These are phyloP conservation scores for Amylostereum areolatum DNA, from an alignment of 1,284 basidiomycete genomes.

Conservation along the genomic window DNA sequence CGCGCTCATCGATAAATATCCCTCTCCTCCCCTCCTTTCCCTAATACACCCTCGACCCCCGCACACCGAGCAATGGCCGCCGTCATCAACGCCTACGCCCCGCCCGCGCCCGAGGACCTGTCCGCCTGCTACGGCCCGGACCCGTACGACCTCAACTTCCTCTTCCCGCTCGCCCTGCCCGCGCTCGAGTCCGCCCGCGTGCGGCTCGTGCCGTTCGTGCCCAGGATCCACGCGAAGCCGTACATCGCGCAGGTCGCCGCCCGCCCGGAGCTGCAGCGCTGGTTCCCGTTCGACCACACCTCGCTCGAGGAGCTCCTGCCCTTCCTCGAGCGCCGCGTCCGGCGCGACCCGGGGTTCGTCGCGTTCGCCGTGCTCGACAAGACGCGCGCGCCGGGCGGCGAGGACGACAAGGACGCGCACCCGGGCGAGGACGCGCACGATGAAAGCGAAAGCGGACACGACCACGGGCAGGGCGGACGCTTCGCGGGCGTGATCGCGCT, in stretches of 20 bases:
- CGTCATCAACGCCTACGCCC: conserved; percentile 5
- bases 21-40: no score
- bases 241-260: conserved; percentile 18
- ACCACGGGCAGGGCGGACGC: conserved; percentile 10
- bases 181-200: conserved; percentile 30
- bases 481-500: conserved; percentile 39
- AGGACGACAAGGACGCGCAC: no score
- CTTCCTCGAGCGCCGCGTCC: conserved; percentile 11
- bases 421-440: no score
- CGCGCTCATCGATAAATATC: no score
- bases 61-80: no score
- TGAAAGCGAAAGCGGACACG: conserved; percentile 5
- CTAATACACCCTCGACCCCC: no score
- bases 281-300: conserved; percentile 10
- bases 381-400: conserved; percentile 24
- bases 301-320: conserved; percentile 10
- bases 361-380: conserved; percentile 38
- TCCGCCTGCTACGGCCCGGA: conserved; percentile 7
- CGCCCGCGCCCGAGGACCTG: not conserved
- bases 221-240: conserved; percentile 23
- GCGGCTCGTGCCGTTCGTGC: conserved; percentile 33
- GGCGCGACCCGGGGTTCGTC: conserved; percentile 9
- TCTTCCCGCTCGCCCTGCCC: conserved; percentile 22
- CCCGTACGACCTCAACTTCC: conserved; percentile 26
- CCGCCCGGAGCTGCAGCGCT: conserved; percentile 14